Conservation (phyloP, 2,329 filamentous ascomycete genomes). For the Helotiales sp. region DNA sequence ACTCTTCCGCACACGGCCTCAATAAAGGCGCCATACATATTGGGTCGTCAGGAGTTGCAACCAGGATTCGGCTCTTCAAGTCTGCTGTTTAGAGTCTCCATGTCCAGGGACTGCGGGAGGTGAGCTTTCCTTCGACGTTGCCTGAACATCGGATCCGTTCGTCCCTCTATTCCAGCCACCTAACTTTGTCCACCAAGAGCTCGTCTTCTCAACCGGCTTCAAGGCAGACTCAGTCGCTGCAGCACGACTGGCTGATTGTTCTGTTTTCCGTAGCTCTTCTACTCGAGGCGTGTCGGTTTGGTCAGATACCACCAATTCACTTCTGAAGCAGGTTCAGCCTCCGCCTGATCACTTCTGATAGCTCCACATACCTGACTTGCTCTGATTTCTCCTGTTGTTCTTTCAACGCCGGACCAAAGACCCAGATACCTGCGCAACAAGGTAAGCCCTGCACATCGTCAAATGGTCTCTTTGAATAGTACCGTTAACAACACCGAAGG, state of each 20-base stretch:
- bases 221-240: slow-evolving; percentile 20
- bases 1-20: no score
- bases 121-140: not conserved
- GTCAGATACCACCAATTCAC: slow-evolving; percentile 12
- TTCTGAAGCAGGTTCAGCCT: slow-evolving; percentile 19
- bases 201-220: slow-evolving; percentile 14
- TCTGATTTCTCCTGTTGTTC: slow-evolving; percentile 27
- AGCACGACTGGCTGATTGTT: slow-evolving; percentile 25
- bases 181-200: slow-evolving; percentile 27
- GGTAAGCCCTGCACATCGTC: not conserved
- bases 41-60: no score
- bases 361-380: slow-evolving; percentile 19
- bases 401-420: slow-evolving; percentile 35
- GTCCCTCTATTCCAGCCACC: slow-evolving; percentile 14
- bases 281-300: slow-evolving; percentile 10
- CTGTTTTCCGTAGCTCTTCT: slow-evolving; percentile 18
- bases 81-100: not conserved
- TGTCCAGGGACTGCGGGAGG: not conserved
- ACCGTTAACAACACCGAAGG: slow-evolving; percentile 35
- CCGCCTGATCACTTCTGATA: not conserved
- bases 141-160: not conserved
- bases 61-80: no score
- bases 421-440: slow-evolving; percentile 27
- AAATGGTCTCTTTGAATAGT: slow-evolving; percentile 5
- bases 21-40: no score